Base-by-base conservation (phyloP, 495 filamentous ascomycete genomes). In the Penicillium waksmanii region DNA sequence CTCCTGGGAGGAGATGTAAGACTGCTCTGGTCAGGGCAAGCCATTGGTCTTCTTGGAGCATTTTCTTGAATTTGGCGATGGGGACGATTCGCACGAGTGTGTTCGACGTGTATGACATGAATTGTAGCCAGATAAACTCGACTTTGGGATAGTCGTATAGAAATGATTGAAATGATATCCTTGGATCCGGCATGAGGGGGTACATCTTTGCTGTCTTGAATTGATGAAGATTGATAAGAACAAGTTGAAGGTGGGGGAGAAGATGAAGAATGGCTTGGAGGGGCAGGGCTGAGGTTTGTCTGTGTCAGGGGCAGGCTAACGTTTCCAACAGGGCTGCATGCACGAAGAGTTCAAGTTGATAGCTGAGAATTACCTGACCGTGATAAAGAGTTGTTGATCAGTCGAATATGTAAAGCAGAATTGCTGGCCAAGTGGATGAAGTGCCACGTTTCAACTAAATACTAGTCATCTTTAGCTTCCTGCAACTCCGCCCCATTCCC, bases 41-140 rank as follows among this genome's bases (percentile, higher is more conserved):
- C 1, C 72, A 62, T 48, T 77, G 69, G 25, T 73, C 75, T 3
- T 77, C 74, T 33, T 77, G 57, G 3, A 91, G 66, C 23, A 89
- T 65, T 12, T 74, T 68, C 25, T 78, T 68, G 56, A 89, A 87
- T 56, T 82, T 81, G 2, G 77, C 73, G 25, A 87, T 75, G 0
- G 89, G 87, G 3, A 93, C 59, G 42, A 90, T 72, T 0, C 87
- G 82, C 46, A 82, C 77, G 17, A 86, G 81, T 1, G 82, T 65
- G 1, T 74, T 82, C 8, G 80, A 80, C 12, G 85, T 90, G 66
- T 87, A 89, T 63, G 91, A 88, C 40, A 87, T 71, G 82, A 85
- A 91, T 71, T 88, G 84, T 12, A 93, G 76, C 18, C 87, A 82
- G 40, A 90, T 63, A 53, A 80, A 88, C 43, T 82, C 80, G 38